Percentiles rank a stretch among this genome's conserved stretches.
Evolutionary conservation across 305 asterid species (phyloP).

Genomic region (Rubia balearica): DNA sequence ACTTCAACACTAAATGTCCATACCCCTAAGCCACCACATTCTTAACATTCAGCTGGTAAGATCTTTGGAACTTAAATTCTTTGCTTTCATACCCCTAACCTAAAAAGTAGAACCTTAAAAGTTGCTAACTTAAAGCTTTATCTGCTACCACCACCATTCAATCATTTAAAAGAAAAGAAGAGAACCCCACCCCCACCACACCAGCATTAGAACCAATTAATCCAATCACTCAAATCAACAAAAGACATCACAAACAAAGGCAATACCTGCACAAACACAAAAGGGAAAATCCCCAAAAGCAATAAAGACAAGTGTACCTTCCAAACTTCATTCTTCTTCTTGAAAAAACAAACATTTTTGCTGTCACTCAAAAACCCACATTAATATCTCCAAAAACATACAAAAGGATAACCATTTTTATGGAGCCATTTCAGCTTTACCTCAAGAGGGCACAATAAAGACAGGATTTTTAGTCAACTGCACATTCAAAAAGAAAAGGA

Average conservation of each 20-base stretch:
- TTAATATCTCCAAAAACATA: slow-evolving; percentile 12
- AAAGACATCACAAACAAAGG: neutral
- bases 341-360: slow-evolving; percentile 85
- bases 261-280: neutral
- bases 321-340: slow-evolving; percentile 83
- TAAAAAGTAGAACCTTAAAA: neutral
- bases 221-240: neutral
- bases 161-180: neutral
- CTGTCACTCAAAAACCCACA: slow-evolving; percentile 15
- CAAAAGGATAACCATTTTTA: neutral
- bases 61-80: neutral
- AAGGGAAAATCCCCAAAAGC: neutral
- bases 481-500: slow-evolving; percentile 4
- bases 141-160: neutral
- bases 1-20: too few species aligned
- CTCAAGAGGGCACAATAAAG: slow-evolving; percentile 5
- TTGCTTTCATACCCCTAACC: neutral
- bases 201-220: slow-evolving; percentile 5
- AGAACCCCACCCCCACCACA: slow-evolving; percentile 1
- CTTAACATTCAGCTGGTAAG: neutral
- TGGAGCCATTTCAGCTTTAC: slow-evolving; percentile 7
- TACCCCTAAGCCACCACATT: neutral
- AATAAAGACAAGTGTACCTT: slow-evolving; percentile 37
- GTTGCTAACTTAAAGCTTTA: neutral
- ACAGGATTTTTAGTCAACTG: slow-evolving; percentile 21